Conservation (phyloP, 352 stramenopile species). For the Globisporangium orthogonon region DNA sequence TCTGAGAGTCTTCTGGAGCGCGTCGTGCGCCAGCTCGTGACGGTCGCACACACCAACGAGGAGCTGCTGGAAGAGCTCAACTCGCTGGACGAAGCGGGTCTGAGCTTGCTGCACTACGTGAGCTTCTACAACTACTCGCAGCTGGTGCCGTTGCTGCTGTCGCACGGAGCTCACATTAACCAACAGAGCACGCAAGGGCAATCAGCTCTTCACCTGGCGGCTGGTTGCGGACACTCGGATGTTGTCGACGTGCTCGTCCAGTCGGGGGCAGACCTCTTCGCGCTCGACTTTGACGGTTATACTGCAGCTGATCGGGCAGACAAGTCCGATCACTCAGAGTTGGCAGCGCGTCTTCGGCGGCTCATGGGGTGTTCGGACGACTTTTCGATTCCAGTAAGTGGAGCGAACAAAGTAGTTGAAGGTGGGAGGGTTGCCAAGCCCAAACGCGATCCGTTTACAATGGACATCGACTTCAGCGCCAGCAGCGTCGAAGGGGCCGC, state of each 20-base stretch:
- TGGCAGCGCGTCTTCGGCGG: slow-evolving; percentile 36
- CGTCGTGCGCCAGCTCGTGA: slow-evolving; percentile 77
- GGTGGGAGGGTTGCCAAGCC: too few species aligned
- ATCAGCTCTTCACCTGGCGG: slow-evolving; percentile 77
- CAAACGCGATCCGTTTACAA: slow-evolving; percentile 19
- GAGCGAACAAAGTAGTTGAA: neutral
- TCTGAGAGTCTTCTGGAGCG: slow-evolving; percentile 80
- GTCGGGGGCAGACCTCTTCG: slow-evolving; percentile 49
- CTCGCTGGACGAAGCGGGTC: slow-evolving; percentile 77
- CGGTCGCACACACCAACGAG: slow-evolving; percentile 68
- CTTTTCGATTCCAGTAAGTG: neutral
- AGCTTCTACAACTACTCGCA: slow-evolving; percentile 87
- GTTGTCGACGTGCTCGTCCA: slow-evolving; percentile 64
- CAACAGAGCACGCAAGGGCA: slow-evolving; percentile 81
- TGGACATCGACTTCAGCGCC: slow-evolving; percentile 40
- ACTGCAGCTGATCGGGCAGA: slow-evolving; percentile 72
- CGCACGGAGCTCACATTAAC: slow-evolving; percentile 80
- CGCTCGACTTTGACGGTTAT: slow-evolving; percentile 65
- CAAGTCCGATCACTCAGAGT: slow-evolving; percentile 51
- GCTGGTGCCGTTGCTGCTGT: slow-evolving; percentile 68
- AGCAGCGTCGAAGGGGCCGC: slow-evolving; percentile 14
- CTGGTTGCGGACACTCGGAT: slow-evolving; percentile 61
- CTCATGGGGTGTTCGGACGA: slow-evolving; percentile 25
- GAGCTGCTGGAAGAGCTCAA: slow-evolving; percentile 85
- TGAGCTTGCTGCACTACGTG: slow-evolving; percentile 87